Evolutionary conservation across 495 filamentous ascomycete species (phyloP), one percentile per base, ranked within the genome.

Genomic region (Trichoderma erinaceum): DNA sequence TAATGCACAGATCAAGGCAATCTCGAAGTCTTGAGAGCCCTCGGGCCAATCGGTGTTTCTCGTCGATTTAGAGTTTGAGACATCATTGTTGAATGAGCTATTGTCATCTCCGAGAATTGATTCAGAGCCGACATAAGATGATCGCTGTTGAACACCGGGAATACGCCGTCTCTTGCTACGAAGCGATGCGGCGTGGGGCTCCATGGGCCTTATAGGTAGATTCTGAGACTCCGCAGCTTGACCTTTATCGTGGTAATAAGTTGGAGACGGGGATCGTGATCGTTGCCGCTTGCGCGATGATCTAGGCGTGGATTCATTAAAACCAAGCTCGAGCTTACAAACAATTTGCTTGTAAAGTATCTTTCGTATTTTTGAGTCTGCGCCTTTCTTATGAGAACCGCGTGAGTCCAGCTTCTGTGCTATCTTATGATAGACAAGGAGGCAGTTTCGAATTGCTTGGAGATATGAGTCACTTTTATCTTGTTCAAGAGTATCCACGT

Each of bases 1-100:
- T 11, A 80, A 69, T 1, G 78, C 78, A 65, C 77, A 78, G 10
- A 79, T 72, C n/a, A 81, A 74, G 32, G 73, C 78, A n/a, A 79
- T 73, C 16, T 77, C 69, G 61, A 75, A 75, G 2, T 71, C 65
- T 7, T 67, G 38, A 3, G 68, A 66, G 15, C 21, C 35, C 6
- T 65, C 23, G 41, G 67, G 43, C 27, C 44, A 10, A 23, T 5
- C 18, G 18, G 4, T 1, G 48, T 25, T n/a, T 5, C 3, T 2
- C 6, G 18, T 21, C 5, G 48, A 3, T 23, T 52, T n/a, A 8
- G 6, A 10, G 4, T 23, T 10, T 0, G 48, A 0, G 18, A 52
- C 2, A 16, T 4, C 21, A n/a, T 10, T 21, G 1, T 52, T 6
- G 25, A 6, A 10, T 10, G 8, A 52, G 48, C n/a, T 52, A 21